Percentiles rank a stretch among this genome's conserved stretches.
phyloP scores from a whole-genome alignment of 2,329 filamentous ascomycete genomes.

The Conoideocrella luteorostrata region DNA sequence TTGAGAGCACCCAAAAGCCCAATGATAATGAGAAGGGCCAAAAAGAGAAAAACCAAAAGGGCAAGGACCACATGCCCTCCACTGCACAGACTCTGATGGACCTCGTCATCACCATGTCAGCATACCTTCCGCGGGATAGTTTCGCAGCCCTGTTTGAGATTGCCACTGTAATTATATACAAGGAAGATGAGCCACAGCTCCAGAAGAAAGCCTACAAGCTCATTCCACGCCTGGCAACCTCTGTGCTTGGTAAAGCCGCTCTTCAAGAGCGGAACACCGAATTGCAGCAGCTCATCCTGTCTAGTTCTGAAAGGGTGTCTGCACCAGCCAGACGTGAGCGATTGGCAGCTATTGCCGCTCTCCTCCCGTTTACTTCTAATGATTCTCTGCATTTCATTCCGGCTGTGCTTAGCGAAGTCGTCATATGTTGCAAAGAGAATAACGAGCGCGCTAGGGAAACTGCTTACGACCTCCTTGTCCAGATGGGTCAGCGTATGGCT shows the following conservation, averaged over 20 bases:
- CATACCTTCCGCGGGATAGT: conserved; percentile 83
- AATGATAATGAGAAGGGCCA: conserved; percentile 59
- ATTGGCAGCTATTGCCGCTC: conserved; percentile 71
- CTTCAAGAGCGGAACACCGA: conserved; percentile 69
- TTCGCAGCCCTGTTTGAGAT: conserved; percentile 83
- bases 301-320: conserved; percentile 76
- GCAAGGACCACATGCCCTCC: conserved; percentile 73
- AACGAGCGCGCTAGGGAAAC: conserved; percentile 89
- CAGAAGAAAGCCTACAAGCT: conserved; percentile 99
- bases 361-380: conserved; percentile 72
- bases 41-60: conserved; percentile 54
- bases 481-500: conserved; percentile 76
- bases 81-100: conserved; percentile 95
- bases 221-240: conserved; percentile 82
- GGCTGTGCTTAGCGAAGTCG: conserved; percentile 83
- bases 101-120: conserved; percentile 89
- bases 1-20: conserved; percentile 48
- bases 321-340: conserved; percentile 82
- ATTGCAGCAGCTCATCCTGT: conserved; percentile 73
- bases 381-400: conserved; percentile 88
- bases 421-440: conserved; percentile 94
- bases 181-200: conserved; percentile 77
- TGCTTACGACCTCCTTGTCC: conserved; percentile 83
- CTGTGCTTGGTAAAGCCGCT: conserved; percentile 68
- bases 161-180: conserved; percentile 73